Conservation (phyloP, 1,284 basidiomycete species). For the Moesziomyces antarcticus region DNA sequence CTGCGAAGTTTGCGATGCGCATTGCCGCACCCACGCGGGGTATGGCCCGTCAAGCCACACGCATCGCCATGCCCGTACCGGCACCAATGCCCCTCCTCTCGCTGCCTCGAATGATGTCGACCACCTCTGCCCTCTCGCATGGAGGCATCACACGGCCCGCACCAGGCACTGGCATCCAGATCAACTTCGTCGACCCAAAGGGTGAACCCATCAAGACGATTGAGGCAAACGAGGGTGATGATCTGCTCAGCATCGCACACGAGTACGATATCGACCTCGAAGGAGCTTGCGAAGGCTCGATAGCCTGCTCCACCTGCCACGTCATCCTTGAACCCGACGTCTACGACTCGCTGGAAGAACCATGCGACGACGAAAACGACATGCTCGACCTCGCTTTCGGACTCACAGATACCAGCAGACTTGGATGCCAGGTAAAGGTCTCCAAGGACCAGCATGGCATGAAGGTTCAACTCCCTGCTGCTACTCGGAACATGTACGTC, state of each 20-base stretch:
- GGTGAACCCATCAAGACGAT: constrained; percentile 85
- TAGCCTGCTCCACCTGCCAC: constrained; percentile 98
- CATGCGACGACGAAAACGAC: constrained; percentile 89
- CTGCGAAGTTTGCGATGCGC: background rate
- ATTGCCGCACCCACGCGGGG: background rate
- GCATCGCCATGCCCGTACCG: background rate
- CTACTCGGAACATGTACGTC: constrained; percentile 97
- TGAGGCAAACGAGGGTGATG: constrained; percentile 92
- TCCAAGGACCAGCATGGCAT: constrained; percentile 87
- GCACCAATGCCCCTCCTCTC: background rate
- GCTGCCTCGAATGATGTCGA: constrained; percentile 7
- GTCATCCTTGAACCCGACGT: constrained; percentile 85
- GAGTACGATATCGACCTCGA: constrained; percentile 98
- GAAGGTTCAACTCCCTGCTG: constrained; percentile 84
- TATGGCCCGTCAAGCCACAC: background rate
- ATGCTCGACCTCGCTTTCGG: constrained; percentile 99
- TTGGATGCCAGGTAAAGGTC: constrained; percentile 83
- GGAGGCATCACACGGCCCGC: constrained; percentile 73
- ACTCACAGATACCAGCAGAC: constrained; percentile 80
- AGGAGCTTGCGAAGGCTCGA: constrained; percentile 92
- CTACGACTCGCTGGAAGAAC: constrained; percentile 87
- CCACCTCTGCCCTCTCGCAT: constrained; percentile 58
- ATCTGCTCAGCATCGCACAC: constrained; percentile 88
- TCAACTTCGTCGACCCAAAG: constrained; percentile 89
- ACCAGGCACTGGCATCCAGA: constrained; percentile 77